Percentiles rank a stretch among this genome's conserved stretches.
Conservation (phyloP, 1,139 yeast species). For the Nadsonia starkeyi-henricii region DNA sequence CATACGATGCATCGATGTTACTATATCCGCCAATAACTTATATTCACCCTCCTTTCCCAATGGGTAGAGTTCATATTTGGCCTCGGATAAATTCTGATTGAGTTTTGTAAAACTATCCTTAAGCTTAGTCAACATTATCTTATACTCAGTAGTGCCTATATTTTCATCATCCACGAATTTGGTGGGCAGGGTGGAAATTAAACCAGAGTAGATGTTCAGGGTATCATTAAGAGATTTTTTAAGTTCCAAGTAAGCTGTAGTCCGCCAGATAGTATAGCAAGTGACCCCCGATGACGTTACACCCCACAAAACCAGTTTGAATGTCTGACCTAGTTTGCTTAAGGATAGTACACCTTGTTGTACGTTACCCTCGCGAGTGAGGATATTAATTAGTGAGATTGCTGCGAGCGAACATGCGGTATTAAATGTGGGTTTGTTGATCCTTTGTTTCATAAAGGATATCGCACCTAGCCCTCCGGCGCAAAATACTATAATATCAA, state of each 20-base stretch:
- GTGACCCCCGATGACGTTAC: slow-evolving; percentile 42
- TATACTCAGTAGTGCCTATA: slow-evolving; percentile 28
- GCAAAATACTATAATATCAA: slow-evolving; percentile 40
- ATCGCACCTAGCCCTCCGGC: slow-evolving; percentile 49
- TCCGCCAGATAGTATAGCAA: slow-evolving; percentile 54
- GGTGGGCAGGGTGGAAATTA: slow-evolving; percentile 36
- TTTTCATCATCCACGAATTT: slow-evolving; percentile 42
- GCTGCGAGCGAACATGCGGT: slow-evolving; percentile 74
- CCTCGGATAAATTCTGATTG: slow-evolving; percentile 39
- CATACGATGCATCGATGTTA: slow-evolving; percentile 38
- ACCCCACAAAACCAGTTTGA: slow-evolving; percentile 49
- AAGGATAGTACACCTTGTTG: slow-evolving; percentile 51
- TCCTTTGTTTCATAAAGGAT: slow-evolving; percentile 55
- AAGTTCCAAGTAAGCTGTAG: slow-evolving; percentile 38
- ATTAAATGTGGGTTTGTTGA: slow-evolving; percentile 56
- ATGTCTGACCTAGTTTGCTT: slow-evolving; percentile 39
- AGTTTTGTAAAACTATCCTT: slow-evolving; percentile 31
- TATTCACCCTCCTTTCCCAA: slow-evolving; percentile 45
- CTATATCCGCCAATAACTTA: slow-evolving; percentile 32
- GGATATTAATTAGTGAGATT: slow-evolving; percentile 54
- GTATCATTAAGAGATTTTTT: slow-evolving; percentile 38
- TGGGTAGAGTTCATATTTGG: slow-evolving; percentile 44
- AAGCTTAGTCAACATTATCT: slow-evolving; percentile 26
- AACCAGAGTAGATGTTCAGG: slow-evolving; percentile 39
- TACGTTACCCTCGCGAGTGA: slow-evolving; percentile 63